These are phyloP conservation scores for Neurospora sp. DNA, from an alignment of 495 filamentous ascomycete genomes.

Conservation along the genomic window DNA sequence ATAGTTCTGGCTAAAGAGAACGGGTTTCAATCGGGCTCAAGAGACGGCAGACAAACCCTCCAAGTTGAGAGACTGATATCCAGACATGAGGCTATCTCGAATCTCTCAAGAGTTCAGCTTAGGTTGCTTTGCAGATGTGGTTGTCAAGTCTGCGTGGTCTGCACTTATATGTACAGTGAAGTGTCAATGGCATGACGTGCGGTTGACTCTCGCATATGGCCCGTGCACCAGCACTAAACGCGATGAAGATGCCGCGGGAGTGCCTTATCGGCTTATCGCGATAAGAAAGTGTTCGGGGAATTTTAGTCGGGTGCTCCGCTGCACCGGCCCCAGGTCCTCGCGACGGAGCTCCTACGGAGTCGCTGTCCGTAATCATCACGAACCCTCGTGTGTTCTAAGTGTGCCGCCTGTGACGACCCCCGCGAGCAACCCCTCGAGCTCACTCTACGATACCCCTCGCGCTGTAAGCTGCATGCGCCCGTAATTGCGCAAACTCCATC, in stretches of 20 bases:
- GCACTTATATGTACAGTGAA: neutral
- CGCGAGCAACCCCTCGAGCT: neutral
- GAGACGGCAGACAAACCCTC: neutral
- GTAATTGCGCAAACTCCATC: neutral
- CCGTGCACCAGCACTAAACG: conserved; percentile 1
- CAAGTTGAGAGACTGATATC: neutral
- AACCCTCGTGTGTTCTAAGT: neutral
- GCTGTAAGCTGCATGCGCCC: neutral
- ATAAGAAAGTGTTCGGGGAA: conserved; percentile 7
- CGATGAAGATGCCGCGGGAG: neutral
- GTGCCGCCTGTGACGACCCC: neutral
- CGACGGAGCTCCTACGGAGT: neutral
- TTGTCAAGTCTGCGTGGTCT: neutral
- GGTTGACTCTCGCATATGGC: neutral
- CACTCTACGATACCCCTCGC: neutral
- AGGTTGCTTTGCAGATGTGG: neutral
- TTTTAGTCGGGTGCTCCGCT: conserved; percentile 1
- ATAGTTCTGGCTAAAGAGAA: neutral
- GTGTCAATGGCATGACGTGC: neutral
- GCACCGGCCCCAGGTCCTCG: neutral
- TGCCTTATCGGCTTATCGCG: conserved; percentile 7
- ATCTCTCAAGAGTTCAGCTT: neutral
- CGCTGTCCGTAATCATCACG: neutral
- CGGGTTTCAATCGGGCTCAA: neutral
- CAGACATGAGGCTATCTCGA: neutral